Evolutionary conservation across 1,284 basidiomycete genomes (phyloP).

Genomic region (Puccinia coronata): DNA sequence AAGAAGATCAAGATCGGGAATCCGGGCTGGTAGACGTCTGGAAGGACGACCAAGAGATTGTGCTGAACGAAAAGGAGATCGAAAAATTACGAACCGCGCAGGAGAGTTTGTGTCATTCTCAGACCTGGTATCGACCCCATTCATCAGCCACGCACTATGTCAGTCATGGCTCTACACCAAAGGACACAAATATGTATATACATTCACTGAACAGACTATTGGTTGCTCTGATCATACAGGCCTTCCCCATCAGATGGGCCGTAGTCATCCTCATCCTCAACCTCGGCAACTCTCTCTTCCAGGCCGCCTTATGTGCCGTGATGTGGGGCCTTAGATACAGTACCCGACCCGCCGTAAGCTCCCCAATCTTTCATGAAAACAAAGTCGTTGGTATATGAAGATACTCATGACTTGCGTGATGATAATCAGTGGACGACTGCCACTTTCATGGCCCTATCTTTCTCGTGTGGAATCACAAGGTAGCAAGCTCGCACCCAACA

Average conservation of each 20-base stretch:
- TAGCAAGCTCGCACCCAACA: not conserved
- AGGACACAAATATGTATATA: no score
- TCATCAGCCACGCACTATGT: conserved; percentile 47
- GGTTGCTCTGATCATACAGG: no score
- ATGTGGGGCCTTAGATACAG: conserved; percentile 50
- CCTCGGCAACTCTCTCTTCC: conserved; percentile 48
- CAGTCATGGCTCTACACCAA: not conserved
- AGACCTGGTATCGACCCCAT: conserved; percentile 49
- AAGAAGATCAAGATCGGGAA: conserved; percentile 25
- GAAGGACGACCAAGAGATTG: conserved; percentile 19
- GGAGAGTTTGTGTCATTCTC: conserved; percentile 32
- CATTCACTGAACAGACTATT: not conserved
- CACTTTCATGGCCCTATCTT: conserved; percentile 35
- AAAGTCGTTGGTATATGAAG: no score
- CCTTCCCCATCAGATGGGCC: conserved; percentile 41
- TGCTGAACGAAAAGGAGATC: not conserved
- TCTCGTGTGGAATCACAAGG: conserved; percentile 39
- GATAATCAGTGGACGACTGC: conserved; percentile 42
- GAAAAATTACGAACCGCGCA: not conserved
- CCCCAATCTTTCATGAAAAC: not conserved
- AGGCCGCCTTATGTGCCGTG: conserved; percentile 44
- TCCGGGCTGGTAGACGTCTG: not conserved
- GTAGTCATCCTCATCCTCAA: conserved; percentile 27
- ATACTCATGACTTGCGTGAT: not conserved
- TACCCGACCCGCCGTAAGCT: conserved; percentile 36